Base-by-base conservation (phyloP, 2,329 filamentous ascomycete species). In the Albophoma yamanashiensis region DNA sequence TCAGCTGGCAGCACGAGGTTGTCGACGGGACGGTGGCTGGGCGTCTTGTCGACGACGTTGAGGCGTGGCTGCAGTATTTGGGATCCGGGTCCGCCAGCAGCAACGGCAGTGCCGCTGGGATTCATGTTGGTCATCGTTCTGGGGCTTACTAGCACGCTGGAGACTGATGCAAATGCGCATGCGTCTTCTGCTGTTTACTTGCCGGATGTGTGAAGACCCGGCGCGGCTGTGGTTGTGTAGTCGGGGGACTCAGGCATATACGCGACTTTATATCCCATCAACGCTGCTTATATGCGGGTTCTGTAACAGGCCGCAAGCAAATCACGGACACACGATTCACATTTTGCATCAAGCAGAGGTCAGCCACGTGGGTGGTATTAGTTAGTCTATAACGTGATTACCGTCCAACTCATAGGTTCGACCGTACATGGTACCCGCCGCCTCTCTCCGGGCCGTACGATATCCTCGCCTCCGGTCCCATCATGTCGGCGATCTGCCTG, bases 1-100 rank as follows among this genome's bases (percentile, higher is more conserved):
- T 68, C 40, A 63, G 60, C 55, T 68, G 67, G 67, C 67, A 68
- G 60, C 58, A 64, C 6, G n/a, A 34, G 20, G 64, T 64, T 11
- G 56, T 67, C 31, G 60, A 68, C 39, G 56, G 47, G 20, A 55
- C 59, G 15, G 60, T 67, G 52, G 66, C 64, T 36, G 60, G 64
- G 36, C 62, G 59, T 53, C 55, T 68, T 59, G 60, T 61, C n/a
- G 47, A 56, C 47, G 65, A 68, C 31, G 20, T 57, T 2, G 39
- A 57, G 25, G 39, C 22, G 27, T 57, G 55, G 55, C 17, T 57
- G 25, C 25, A 15, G 22, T 36, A 57, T 45, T 6, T 57, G 5
- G 55, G 25, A 6, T 22, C 17, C 15, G 47, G 8, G 15, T n/a
- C 17, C 2, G 31, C 20, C 8, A 20, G 3, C 0, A 31, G 1